Evolutionary conservation across 2,329 filamentous ascomycete species (phyloP).

Genomic region (Colletotrichum plurivorum): DNA sequence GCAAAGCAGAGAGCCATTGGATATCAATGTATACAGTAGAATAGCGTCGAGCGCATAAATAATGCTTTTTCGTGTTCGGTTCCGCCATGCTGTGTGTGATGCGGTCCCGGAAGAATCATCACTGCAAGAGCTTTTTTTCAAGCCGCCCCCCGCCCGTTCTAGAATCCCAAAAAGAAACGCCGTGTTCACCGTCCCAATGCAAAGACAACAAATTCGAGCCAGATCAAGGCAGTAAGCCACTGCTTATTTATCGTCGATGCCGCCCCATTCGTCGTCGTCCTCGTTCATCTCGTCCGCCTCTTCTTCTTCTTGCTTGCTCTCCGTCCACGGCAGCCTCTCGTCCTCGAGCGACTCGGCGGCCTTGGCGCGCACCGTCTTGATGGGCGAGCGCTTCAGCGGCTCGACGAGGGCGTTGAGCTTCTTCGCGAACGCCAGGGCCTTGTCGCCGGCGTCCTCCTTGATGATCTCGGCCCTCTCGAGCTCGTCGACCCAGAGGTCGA

Average conservation of each 20-base stretch:
- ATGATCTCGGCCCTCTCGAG: slow-evolving; percentile 77
- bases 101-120: slow-evolving; percentile 8
- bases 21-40: slow-evolving; percentile 37
- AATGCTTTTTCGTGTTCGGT: slow-evolving; percentile 5
- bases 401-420: slow-evolving; percentile 69
- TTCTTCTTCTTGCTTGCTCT: slow-evolving; percentile 53
- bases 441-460: slow-evolving; percentile 51
- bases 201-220: slow-evolving; percentile 15
- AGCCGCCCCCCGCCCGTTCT: slow-evolving; percentile 18
- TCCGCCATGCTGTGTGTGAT: slow-evolving; percentile 1
- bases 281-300: slow-evolving; percentile 53
- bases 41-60: slow-evolving; percentile 30
- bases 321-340: slow-evolving; percentile 78
- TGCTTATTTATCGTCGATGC: slow-evolving; percentile 39
- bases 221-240: neutral
- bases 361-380: slow-evolving; percentile 80
- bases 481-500: slow-evolving; percentile 95
- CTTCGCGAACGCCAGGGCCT: slow-evolving; percentile 64
- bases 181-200: slow-evolving; percentile 37
- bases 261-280: slow-evolving; percentile 49
- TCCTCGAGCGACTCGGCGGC: slow-evolving; percentile 81
- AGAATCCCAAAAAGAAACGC: slow-evolving; percentile 22
- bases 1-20: slow-evolving; percentile 30
- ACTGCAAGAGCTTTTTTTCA: slow-evolving; percentile 11
- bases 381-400: slow-evolving; percentile 70